Base-by-base conservation (phyloP, 1,284 basidiomycete species). In the Apiotrichum veenhuisii region DNA sequence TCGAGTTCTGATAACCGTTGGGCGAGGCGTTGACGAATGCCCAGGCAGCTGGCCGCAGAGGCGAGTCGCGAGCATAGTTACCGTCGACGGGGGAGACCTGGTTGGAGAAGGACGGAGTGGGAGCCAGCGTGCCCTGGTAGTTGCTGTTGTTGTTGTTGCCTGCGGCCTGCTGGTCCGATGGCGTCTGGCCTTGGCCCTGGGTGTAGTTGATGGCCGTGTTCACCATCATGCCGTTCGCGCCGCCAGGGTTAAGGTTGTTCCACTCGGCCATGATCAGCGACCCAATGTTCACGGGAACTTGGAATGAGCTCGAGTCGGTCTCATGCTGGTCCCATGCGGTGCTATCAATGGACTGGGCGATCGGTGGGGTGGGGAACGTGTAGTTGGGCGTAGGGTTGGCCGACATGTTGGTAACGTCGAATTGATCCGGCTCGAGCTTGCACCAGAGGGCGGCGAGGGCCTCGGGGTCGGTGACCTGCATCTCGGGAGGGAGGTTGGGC, bases 361-460 rank as follows among this genome's bases (percentile, higher is more conserved):
- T 5, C 14, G 46, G 30, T 14, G n/a, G 46, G 5, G 46, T 48
- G 22, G 46, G 46, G 46, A 48, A 48, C 22, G 33, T 23, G 23
- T 46, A 46, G 9, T 18, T 23, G 3, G 46, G 46, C 18, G 46
- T 36, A 10, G 46, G 46, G 23, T 27, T 27, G 20, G 20, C 34
- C 12, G 42, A 15, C 20, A 22, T 5, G 18, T 48, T 36, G 46
- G 18, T 7, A 8, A 14, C n/a, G 8, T 48, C 46, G 34, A 22
- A 12, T 10, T 11, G 38, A 5, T 50, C 49, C 17, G 49, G 49
- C 46, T 52, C 58, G 36, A 52, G 52, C 45, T 49, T 44, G 42
- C 62, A 61, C 62, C 62, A 64, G 25, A 64, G n/a, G 12, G 62
- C 62, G 10, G 57, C 62, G 23, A 61, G 38, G 17, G 37, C 49